Conservation (phyloP, 257 asterid species). For the Nicotiana paniculata region DNA sequence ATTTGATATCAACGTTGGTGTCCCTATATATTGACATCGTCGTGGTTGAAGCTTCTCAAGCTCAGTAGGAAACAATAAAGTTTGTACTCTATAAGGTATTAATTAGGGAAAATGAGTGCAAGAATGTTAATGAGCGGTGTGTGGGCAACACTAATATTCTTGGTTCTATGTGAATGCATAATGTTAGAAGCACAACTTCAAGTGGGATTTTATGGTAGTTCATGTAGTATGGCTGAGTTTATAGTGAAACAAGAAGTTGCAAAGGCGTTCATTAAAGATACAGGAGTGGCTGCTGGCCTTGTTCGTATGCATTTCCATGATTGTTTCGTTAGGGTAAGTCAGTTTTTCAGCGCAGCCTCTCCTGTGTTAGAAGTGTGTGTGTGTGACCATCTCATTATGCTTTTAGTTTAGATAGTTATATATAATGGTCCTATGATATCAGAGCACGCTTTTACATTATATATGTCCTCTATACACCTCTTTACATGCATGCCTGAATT, state of each 20-base stretch:
- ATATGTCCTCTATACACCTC: too few species aligned
- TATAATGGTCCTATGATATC: too few species aligned
- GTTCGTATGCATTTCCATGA: constrained; percentile 82
- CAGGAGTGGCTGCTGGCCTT: constrained; percentile 73
- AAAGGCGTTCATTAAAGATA: constrained; percentile 32
- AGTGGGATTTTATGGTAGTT: constrained; percentile 43
- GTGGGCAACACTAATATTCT: not conserved
- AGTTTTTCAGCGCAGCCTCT: too few species aligned
- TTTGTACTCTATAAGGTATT: not conserved
- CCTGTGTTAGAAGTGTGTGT: too few species aligned
- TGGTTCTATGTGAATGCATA: constrained; percentile 14
- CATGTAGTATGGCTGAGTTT: constrained; percentile 50
- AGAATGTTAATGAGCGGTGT: not conserved
- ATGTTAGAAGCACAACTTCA: constrained; percentile 42
- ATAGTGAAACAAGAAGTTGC: constrained; percentile 52
- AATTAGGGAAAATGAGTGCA: constrained; percentile 20
- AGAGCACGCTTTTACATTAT: too few species aligned
- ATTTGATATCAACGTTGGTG: not conserved
- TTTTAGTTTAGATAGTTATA: too few species aligned
- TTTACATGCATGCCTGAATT: too few species aligned
- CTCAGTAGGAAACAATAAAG: not conserved
- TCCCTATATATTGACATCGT: constrained; percentile 1
- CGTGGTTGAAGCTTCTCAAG: not conserved
- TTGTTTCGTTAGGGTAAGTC: constrained; percentile 69
- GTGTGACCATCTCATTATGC: too few species aligned